These are phyloP conservation scores for Chlorociboria aeruginascens DNA, from an alignment of 495 filamentous ascomycete genomes.

Conservation along the genomic window DNA sequence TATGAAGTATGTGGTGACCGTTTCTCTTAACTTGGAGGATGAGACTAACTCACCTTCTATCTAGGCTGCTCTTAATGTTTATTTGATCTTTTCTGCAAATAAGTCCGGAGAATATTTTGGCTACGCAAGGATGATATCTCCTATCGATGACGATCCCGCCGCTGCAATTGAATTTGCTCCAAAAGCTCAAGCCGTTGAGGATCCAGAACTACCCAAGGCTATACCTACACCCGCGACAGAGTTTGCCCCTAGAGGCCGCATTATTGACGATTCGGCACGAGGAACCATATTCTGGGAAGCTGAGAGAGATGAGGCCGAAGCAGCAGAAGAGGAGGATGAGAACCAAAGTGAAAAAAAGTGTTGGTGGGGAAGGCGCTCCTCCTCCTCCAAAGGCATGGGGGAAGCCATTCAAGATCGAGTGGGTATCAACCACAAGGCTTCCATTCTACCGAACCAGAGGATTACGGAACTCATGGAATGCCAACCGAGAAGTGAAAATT, in stretches of 20 bases:
- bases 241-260: conserved; percentile 69
- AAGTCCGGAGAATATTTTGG: conserved; percentile 98
- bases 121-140: conserved; percentile 83
- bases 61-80: conserved; percentile 77
- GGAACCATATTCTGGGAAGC: conserved; percentile 98
- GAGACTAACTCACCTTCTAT: conserved; percentile 1
- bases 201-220: conserved; percentile 54
- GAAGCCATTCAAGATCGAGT: conserved; percentile 86
- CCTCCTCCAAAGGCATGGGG: conserved; percentile 59
- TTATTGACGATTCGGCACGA: conserved; percentile 86
- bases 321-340: conserved; percentile 30
- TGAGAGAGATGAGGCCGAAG: conserved; percentile 42
- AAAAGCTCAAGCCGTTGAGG: conserved; percentile 42
- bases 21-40: neutral
- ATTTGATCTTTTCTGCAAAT: conserved; percentile 92
- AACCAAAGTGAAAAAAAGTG: conserved; percentile 19
- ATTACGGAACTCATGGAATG: conserved; percentile 91
- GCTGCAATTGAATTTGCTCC: conserved; percentile 54
- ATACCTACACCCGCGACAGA: conserved; percentile 72
- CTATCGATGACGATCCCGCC: conserved; percentile 63
- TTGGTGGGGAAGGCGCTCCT: conserved; percentile 23
- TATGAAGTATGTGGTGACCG: conserved; percentile 51
- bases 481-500: conserved; percentile 92
- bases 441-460: conserved; percentile 89
- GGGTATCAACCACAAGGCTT: conserved; percentile 74